phyloP scores from a whole-genome alignment of 1,139 yeast species.

The Pichia sp. region DNA sequence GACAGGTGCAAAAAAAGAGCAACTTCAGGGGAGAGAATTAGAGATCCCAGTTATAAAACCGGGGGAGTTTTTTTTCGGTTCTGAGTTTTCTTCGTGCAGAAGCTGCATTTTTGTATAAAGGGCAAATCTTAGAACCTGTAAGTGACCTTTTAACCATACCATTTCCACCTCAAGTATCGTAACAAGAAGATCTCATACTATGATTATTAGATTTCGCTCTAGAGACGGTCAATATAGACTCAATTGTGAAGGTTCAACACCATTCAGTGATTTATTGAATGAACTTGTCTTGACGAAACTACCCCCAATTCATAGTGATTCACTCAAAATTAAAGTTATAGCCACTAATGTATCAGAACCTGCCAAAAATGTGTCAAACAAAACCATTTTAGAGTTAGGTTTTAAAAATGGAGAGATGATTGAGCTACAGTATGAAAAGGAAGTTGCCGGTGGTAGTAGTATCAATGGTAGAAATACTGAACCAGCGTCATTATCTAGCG shows the following conservation, averaged over 20 bases:
- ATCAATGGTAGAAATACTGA: not conserved
- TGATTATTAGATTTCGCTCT: slow-evolving; percentile 73
- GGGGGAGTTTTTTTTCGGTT: too few species aligned
- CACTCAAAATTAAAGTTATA: slow-evolving; percentile 19
- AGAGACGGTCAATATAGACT: slow-evolving; percentile 79
- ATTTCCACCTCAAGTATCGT: too few species aligned
- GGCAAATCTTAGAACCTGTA: too few species aligned
- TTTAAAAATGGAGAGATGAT: slow-evolving; percentile 79
- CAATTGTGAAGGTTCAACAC: slow-evolving; percentile 38
- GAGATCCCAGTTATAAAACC: too few species aligned
- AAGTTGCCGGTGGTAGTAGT: not conserved
- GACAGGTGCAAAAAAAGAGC: too few species aligned
- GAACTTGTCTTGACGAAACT: slow-evolving; percentile 30
- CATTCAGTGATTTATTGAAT: slow-evolving; percentile 36
- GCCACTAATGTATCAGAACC: not conserved
- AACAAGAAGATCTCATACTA: too few species aligned
- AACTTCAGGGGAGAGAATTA: too few species aligned
- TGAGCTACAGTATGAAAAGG: slow-evolving; percentile 41
- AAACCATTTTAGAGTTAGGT: slow-evolving; percentile 32
- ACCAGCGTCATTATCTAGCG: not conserved
- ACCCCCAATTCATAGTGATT: slow-evolving; percentile 26
- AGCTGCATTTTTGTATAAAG: too few species aligned
- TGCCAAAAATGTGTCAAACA: slow-evolving; percentile 12
- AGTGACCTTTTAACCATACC: too few species aligned
- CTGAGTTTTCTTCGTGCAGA: too few species aligned